Evolutionary conservation across 73 alveolate species (phyloP).

Genomic region (Tetrahymena thermophila): DNA sequence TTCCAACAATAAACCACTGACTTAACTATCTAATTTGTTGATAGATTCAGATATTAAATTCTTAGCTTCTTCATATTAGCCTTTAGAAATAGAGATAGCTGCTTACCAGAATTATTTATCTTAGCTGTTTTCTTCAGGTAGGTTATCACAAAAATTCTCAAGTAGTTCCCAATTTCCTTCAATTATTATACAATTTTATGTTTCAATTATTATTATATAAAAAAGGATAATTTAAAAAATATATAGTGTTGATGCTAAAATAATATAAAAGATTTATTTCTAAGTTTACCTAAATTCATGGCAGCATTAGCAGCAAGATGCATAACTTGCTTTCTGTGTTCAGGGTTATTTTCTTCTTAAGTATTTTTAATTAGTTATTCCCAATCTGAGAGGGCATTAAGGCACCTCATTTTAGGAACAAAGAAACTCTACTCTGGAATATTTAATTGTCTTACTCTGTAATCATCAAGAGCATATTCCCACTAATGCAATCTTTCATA

Average conservation of each 20-base stretch:
- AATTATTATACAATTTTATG: no score
- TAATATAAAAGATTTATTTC: background rate
- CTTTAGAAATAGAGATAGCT: slow-evolving; percentile 75
- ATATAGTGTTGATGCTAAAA: no score
- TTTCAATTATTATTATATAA: no score
- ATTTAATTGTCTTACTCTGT: slow-evolving; percentile 60
- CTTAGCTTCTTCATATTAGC: slow-evolving; percentile 72
- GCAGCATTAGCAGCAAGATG: slow-evolving; percentile 50
- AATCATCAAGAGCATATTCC: slow-evolving; percentile 84
- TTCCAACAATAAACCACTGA: slow-evolving; percentile 85
- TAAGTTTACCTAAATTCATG: slow-evolving; percentile 16
- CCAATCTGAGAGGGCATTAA: slow-evolving; percentile 95
- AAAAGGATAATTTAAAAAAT: no score
- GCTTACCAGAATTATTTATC: slow-evolving; percentile 92
- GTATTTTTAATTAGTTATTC: slow-evolving; percentile 67
- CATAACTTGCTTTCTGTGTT: slow-evolving; percentile 6
- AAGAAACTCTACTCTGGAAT: slow-evolving; percentile 4
- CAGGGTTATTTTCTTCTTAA: slow-evolving; percentile 63
- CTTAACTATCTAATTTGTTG: slow-evolving; percentile 82
- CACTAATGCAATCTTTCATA: slow-evolving; percentile 88
- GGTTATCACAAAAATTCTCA: slow-evolving; percentile 66
- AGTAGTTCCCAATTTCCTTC: slow-evolving; percentile 91
- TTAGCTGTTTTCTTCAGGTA: slow-evolving; percentile 66
- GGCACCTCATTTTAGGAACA: slow-evolving; percentile 78
- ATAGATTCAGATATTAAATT: slow-evolving; percentile 79